Evolutionary conservation across 768 basidiomycete genomes (phyloP), one percentile per base, ranked within the genome.

Genomic region (Cyathus striatus): DNA sequence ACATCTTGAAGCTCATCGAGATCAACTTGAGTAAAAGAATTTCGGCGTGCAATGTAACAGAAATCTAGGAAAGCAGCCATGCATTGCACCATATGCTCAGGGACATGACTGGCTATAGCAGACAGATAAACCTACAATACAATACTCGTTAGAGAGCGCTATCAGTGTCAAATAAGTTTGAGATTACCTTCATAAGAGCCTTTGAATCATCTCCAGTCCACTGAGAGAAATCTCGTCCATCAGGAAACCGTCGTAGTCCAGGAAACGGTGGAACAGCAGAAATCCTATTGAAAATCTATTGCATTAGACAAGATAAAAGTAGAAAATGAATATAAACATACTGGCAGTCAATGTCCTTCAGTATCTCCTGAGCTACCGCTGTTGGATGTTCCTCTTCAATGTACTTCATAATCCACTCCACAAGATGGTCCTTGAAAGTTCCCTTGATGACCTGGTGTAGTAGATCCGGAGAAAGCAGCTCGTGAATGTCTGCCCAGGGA

Each of bases 371-470:
- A 3, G 49, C 58, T 10, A 26, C 17, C 16, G 48, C 30, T n/a
- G 47, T 37, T 1, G 49, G 42, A 44, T 61, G 43, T 5, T 17
- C 33, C 1, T 40, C 1, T 2, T 34, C 14, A 3, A 69, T 40
- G 37, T 66, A 67, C 6, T 56, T 41, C 1, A 39, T 23, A 0
- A 60, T 51, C 65, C 64, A 71, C 6, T 40, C 40, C 1, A 70
- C 66, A 7, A 70, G 47, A 43, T 70, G 68, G 38, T 69, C 68
- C 41, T 69, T 70, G 51, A 70, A 71, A 1, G 53, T 58, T 6
- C 68, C 66, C 44, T 70, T 70, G 51, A 70, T 67, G 3, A 72
- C 20, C 47, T 70, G 66, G 45, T 71, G 67, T 2, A 69, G 55
- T 1, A 68, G 49, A 46, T 68, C 63, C 1, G 66, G 62, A 7